Evolutionary conservation across 2,329 filamentous ascomycete species (phyloP).

Genomic region (Ceratocystis lukuohia): DNA sequence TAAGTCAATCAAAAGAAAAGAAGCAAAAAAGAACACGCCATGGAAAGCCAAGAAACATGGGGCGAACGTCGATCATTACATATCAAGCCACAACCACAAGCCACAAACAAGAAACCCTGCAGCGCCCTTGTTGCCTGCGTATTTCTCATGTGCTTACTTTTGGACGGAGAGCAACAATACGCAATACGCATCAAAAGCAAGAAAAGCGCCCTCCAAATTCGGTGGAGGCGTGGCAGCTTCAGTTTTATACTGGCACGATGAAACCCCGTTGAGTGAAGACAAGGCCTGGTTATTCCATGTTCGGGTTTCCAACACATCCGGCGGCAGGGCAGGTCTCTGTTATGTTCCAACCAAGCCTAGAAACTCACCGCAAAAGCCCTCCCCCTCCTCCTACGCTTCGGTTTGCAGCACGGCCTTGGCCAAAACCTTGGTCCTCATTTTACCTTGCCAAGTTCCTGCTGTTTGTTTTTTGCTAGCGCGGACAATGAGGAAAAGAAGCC

Average conservation of each 20-base stretch:
- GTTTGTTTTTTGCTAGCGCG: neutral
- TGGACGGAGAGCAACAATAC: neutral
- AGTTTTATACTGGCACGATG: neutral
- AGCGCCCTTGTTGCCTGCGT: neutral
- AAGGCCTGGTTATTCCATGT: too few relatives aligned
- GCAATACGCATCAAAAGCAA: neutral
- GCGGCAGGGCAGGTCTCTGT: too few relatives aligned
- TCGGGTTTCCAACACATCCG: too few relatives aligned
- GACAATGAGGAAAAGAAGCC: neutral
- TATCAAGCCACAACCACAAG: neutral
- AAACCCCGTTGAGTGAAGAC: neutral
- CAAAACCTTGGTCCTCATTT: too few relatives aligned
- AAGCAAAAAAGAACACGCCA: constrained; percentile 7
- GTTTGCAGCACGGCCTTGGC: too few relatives aligned
- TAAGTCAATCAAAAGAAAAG: neutral
- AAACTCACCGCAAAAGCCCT: too few relatives aligned
- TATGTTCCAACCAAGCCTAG: too few relatives aligned
- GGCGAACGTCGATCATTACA: neutral
- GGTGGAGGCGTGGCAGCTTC: too few relatives aligned
- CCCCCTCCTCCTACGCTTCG: too few relatives aligned
- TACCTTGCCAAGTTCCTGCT: neutral
- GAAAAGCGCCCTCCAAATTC: neutral
- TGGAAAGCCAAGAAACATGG: constrained; percentile 5
- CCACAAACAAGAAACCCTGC: neutral
- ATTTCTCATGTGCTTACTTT: neutral